Base-by-base conservation (phyloP, 179 eudicot genomes). In the Gypsophila paniculata region DNA sequence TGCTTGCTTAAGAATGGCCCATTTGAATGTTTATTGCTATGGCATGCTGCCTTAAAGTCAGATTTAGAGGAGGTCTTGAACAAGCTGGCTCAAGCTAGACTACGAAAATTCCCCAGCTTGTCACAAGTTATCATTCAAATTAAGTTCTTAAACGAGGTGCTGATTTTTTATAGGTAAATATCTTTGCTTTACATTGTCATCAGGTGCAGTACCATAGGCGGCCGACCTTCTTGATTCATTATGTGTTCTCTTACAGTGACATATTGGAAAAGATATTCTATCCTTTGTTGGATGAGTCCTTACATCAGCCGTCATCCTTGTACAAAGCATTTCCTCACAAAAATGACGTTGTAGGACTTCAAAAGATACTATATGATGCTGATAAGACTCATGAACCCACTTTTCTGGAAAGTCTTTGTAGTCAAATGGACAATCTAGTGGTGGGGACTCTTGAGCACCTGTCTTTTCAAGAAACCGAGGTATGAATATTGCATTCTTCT, bases 391-490 rank as follows among this genome's bases (percentile, higher is more conserved):
- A 69, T 18, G 62, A 73, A 23, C 70, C 78, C 64, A 74, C 44
- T 75, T 85, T 79, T 74, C 73, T 86, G 63, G 89, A 88, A 77
- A 83, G 70, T 65, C 87, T 93, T 9, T 81, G 84, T 38, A 61
- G 63, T 74, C 85, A 89, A 73, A 49, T 91, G 82, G 87, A 88
- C 70, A 74, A 80, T 49, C 82, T 88, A 66, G 78, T 76, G 39
- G 59, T 72, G 65, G 82, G 75, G 60, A 78, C 83, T 23, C 79
- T 78, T 54, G 73, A 84, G 72, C 80, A 83, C 76, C 70, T 91
- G 39, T 81, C 75, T 39, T 85, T 84, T 77, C 86, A 85, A 62
- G 97, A 93, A 84, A 70, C 77, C 70, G 87, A 93, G 98, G 98
- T 93, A 87, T 48, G 51, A 23, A 72, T 46, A 25, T 72, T 61